Percentiles rank a stretch among this genome's conserved stretches.
Evolutionary conservation across 2,329 filamentous ascomycete genomes (phyloP).

Genomic region (Diaporthe vexans): DNA sequence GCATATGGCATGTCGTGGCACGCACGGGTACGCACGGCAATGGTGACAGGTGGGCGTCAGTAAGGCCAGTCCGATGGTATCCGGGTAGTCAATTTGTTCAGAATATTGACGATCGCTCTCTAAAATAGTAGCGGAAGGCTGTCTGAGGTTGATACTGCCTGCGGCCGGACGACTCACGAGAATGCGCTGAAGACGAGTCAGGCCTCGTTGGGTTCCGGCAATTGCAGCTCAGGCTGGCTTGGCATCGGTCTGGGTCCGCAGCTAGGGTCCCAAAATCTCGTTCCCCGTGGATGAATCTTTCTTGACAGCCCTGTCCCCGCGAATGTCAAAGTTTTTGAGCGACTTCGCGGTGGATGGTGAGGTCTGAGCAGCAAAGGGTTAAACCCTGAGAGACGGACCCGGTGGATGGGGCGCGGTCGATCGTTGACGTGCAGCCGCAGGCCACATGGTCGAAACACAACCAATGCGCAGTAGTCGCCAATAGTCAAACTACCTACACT

Average conservation of each 20-base stretch:
- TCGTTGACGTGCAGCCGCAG: constrained; percentile 21
- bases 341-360: neutral
- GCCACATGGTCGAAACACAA: neutral
- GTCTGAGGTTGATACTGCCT: constrained; percentile 29
- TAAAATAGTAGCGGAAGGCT: constrained; percentile 26
- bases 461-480: constrained; percentile 1
- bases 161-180: constrained; percentile 14
- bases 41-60: neutral
- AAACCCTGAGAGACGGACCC: neutral
- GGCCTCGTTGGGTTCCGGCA: constrained; percentile 19
- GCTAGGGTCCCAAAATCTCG: constrained; percentile 24
- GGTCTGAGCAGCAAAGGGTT: constrained; percentile 13
- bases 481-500: neutral
- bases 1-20: constrained; percentile 25
- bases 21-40: constrained; percentile 21
- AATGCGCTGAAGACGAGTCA: constrained; percentile 22
- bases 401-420: neutral
- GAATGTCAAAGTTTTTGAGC: neutral
- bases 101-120: constrained; percentile 19
- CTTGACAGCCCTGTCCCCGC: neutral
- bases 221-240: constrained; percentile 10
- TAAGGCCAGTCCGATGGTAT: constrained; percentile 2
- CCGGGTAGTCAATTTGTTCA: constrained; percentile 11
- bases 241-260: constrained; percentile 15
- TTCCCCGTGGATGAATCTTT: neutral